Conservation (phyloP, 1,284 basidiomycete genomes). For the Apiotrichum montevideense region DNA sequence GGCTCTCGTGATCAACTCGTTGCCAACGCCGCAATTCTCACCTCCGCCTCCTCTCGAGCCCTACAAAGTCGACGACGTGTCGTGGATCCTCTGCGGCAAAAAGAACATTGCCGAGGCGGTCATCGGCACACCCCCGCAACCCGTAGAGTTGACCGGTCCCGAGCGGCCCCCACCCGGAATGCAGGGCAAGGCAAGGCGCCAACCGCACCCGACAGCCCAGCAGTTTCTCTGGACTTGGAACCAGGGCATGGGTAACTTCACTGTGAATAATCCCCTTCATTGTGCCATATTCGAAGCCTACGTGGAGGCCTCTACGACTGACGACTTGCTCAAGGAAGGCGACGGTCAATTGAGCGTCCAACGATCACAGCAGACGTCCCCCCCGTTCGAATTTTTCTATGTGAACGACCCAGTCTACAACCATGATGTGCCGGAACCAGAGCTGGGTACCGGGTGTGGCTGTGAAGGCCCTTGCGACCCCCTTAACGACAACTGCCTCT, state of each 20-base stretch:
- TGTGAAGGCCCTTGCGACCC: conserved; percentile 70
- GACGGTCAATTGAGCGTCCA: conserved; percentile 58
- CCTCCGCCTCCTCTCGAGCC: background rate
- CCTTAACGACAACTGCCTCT: conserved; percentile 61
- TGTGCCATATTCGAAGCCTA: conserved; percentile 55
- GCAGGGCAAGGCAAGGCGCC: background rate
- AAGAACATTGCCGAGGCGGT: background rate
- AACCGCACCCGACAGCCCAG: background rate
- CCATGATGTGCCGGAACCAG: conserved; percentile 60
- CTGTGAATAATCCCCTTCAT: conserved; percentile 22
- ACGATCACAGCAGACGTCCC: conserved; percentile 60
- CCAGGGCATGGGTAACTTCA: background rate
- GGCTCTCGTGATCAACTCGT: too few relatives aligned
- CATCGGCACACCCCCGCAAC: background rate
- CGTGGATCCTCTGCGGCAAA: background rate
- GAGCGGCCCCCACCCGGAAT: background rate
- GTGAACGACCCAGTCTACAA: conserved; percentile 58
- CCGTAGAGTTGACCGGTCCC: background rate
- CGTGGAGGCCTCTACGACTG: conserved; percentile 54
- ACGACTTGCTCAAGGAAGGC: conserved; percentile 56
- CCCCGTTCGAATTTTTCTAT: conserved; percentile 43
- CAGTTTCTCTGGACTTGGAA: conserved; percentile 2
- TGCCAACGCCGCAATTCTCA: too few relatives aligned
- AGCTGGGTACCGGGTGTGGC: conserved; percentile 61
- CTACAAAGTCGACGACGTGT: background rate